Base-by-base conservation (phyloP, 2,329 filamentous ascomycete genomes). In the Aspergillus ochraceus region DNA sequence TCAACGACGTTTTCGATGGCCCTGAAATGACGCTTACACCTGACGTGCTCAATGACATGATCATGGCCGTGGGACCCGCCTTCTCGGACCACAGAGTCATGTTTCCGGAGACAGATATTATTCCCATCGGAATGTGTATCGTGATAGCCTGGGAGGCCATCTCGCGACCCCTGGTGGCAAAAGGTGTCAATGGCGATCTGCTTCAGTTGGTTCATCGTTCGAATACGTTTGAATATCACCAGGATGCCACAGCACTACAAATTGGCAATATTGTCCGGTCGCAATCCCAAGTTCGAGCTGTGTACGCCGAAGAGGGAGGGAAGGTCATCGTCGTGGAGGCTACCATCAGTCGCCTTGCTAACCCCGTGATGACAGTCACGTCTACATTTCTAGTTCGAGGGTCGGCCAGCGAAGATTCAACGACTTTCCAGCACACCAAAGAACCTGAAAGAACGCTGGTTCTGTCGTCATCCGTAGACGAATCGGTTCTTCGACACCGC, bases 1-100 rank as follows among this genome's bases (percentile, higher is more conserved):
- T 90, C 19, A 83, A 90, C 30, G 89, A 90, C 71, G 87, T 86
- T 66, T 98, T 98, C 70, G 90, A 97, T 65, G 94, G 94, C 69
- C 52, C 46, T 12, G 45, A 64, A 19, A 52, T 64, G 55, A 58
- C 39, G 1, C 54, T 68, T 12, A 64, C 61, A 6, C 36, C 52
- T 5, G 49, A 69, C 49, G 70, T 92, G 92, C 70, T 96, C 90
- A 83, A 90, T 87, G 30, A 1, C 90, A 91, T 58, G 24, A 49
- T 36, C 11, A 36, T 29, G 17, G 58, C 53, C 8, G 51, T 58
- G 11, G 63, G 61, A 20, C 46, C 55, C 6, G 61, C 63, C 0
- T 65, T 65, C 20, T 42, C 42, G 5, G 60, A 64, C 45, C 10
- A 60, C 24, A 55, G 61, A 6, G 51, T 57, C 2, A 54, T 61